Base-by-base conservation (phyloP, 192 early-diverging fungal species). In the Rhizophagus sp. region DNA sequence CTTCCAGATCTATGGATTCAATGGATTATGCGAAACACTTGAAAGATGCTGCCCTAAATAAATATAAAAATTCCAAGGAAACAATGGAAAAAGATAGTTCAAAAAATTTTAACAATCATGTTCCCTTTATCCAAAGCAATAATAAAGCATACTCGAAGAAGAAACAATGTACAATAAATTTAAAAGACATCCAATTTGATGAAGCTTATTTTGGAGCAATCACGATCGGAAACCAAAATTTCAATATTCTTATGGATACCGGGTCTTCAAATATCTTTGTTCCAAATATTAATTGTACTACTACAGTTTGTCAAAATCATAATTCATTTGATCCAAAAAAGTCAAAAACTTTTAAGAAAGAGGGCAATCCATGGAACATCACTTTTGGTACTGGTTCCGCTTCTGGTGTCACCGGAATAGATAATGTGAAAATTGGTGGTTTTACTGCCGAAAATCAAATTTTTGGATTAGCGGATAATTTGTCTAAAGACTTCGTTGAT, bases 231-330 rank as follows among this genome's bases (percentile, higher is more conserved):
- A 87, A 86, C 24, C 89, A 90, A 75, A 84, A 79, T 12, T 89
- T 90, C 72, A 88, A 90, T 68, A 79, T 88, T 33, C 81, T 88
- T 50, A 83, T 90, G 13, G 89, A 90, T 76, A 90, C 89, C 5
- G 89, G 88, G 39, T 89, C 88, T 10, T 84, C 86, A 34, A 86
- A 90, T 80, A 79, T 89, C 24, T 90, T 88, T 87, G 81, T 86
- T 17, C 83, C 85, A 3, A 68, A 77, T 3, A 75, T 30, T 0
- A 36, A 41, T 83, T 86, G 85, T 62, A 75, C 57, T n/a, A 36
- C 36, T 0, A n/a, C 8, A 9, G 30, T 69, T n/a, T 86, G 85
- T 34, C 65, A 72, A 19, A 80, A 75, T 19, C 88, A 82, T 57
- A 41, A 44, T 30, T 27, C 57, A 11, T 86, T 84, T 47, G 67